phyloP scores from a whole-genome alignment of 192 early-diverging fungal genomes.

The Phlyctochytrium planicorne region DNA sequence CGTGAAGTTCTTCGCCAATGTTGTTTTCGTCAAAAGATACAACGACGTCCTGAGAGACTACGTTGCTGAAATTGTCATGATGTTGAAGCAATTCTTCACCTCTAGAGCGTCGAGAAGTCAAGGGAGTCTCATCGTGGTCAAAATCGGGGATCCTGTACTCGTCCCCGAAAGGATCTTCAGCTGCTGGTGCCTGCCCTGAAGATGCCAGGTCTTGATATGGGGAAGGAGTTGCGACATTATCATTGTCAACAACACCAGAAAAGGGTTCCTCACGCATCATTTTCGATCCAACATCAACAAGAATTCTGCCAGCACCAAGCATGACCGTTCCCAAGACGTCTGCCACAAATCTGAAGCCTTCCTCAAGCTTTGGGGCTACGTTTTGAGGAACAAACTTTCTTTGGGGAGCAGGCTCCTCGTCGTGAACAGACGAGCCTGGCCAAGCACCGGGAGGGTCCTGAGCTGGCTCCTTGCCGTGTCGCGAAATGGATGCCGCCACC shows the following conservation, averaged over 20 bases:
- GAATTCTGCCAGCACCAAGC: not conserved
- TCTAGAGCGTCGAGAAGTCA: too few relatives aligned
- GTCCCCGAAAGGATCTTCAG: not conserved
- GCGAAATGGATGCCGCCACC: not conserved
- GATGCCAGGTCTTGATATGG: not conserved
- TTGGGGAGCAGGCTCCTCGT: not conserved
- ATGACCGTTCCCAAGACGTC: not conserved
- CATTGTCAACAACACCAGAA: not conserved
- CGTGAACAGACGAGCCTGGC: not conserved
- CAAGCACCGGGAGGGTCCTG: not conserved
- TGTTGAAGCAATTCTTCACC: too few relatives aligned
- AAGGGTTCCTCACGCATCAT: not conserved
- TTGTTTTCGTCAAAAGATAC: too few relatives aligned
- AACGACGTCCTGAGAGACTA: too few relatives aligned
- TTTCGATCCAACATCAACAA: not conserved
- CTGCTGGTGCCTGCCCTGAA: not conserved
- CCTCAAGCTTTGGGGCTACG: not conserved
- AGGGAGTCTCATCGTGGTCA: not conserved
- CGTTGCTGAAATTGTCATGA: too few relatives aligned
- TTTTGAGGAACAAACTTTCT: not conserved
- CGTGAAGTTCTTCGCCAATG: too few relatives aligned
- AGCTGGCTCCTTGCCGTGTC: too few relatives aligned
- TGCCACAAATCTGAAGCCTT: not conserved
- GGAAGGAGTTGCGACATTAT: not conserved
- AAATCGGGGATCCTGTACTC: not conserved